A percentile compares a stretch with the other conserved stretches of the same genome.
phyloP scores from a whole-genome alignment of 2,329 filamentous ascomycete species.

The Exophiala dermatitidis region DNA sequence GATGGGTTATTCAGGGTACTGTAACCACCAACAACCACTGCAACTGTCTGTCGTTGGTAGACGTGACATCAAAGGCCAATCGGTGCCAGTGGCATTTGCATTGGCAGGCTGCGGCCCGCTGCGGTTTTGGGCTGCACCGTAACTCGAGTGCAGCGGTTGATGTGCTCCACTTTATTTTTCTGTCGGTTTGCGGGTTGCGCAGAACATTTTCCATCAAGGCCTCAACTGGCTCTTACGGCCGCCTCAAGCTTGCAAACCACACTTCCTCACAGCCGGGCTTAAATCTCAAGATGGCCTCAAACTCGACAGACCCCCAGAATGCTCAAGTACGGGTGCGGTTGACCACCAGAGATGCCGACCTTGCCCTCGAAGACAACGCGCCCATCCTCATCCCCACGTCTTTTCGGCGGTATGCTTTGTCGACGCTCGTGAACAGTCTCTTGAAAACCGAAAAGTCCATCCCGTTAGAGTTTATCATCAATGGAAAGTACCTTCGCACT shows the following conservation, averaged over 20 bases:
- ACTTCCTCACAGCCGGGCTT: neutral
- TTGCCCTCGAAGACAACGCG: conserved; percentile 48
- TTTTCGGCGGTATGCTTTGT: conserved; percentile 53
- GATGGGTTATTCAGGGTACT: too few species aligned
- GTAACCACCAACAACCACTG: too few species aligned
- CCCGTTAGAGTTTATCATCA: conserved; percentile 82
- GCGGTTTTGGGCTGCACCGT: neutral
- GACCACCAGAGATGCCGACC: conserved; percentile 46
- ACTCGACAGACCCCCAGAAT: conserved; percentile 1
- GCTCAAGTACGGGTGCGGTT: conserved; percentile 51
- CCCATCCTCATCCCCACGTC: conserved; percentile 52
- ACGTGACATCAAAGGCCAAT: neutral
- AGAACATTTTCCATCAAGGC: conserved; percentile 1
- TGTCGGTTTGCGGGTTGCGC: neutral
- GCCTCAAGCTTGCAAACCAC: neutral
- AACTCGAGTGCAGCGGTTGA: neutral
- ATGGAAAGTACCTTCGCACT: conserved; percentile 83
- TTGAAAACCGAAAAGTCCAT: conserved; percentile 48
- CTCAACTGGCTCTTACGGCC: neutral
- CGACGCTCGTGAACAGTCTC: conserved; percentile 56
- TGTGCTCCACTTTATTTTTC: neutral
- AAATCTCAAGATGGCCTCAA: conserved; percentile 3
- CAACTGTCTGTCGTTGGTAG: neutral
- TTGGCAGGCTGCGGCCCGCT: neutral
- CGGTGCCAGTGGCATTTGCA: too few species aligned